A percentile compares a stretch with the other conserved stretches of the same genome.
These are phyloP conservation scores for Pichia manshurica DNA, from an alignment of 805 yeast species.

Conservation along the genomic window DNA sequence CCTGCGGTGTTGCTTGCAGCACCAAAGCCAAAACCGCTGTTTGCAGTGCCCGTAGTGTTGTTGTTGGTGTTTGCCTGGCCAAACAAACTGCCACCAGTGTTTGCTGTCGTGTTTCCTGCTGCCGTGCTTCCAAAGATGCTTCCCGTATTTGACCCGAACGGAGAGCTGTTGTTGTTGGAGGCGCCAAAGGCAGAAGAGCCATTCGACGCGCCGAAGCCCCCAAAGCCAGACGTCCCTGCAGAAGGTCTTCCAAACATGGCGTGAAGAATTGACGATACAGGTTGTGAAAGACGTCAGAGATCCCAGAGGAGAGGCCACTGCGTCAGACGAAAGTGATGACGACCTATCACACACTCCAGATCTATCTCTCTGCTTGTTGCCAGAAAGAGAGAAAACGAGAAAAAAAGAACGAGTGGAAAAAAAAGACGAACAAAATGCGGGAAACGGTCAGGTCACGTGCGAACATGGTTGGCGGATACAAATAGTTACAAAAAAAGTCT, in stretches of 20 bases:
- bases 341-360: no score
- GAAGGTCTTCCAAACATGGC: conserved; percentile 44
- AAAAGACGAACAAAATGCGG: background rate
- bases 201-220: conserved; percentile 31
- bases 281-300: no score
- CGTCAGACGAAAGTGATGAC: no score
- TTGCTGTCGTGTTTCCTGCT: conserved; percentile 20
- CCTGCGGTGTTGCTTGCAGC: conserved; percentile 12
- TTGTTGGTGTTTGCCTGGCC: conserved; percentile 20
- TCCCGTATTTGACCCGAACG: conserved; percentile 18
- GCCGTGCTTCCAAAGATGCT: conserved; percentile 25
- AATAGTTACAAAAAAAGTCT: no score
- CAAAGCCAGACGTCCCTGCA: conserved; percentile 42
- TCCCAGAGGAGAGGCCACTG: no score
- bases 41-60: conserved; percentile 19
- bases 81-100: conserved; percentile 17
- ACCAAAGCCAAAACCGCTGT: conserved; percentile 24
- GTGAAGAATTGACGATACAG: no score
- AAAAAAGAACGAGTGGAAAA: no score
- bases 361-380: no score
- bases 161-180: conserved; percentile 14
- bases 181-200: conserved; percentile 12
- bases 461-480: no score
- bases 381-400: no score
- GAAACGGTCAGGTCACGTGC: no score